phyloP scores from a whole-genome alignment of 441 rosid genomes.

The Lepidium campestre region DNA sequence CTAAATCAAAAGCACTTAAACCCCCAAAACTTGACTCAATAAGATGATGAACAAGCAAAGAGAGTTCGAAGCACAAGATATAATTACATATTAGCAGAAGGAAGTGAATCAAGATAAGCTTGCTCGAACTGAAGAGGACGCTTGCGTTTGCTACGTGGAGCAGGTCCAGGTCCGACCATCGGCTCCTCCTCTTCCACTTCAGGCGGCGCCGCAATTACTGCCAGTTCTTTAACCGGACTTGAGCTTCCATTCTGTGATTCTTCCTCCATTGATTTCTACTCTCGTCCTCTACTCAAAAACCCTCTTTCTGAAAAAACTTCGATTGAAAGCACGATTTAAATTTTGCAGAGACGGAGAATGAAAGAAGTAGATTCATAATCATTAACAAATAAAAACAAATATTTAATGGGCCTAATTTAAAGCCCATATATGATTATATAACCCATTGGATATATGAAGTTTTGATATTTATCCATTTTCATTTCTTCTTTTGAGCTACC shows the following conservation, averaged over 20 bases:
- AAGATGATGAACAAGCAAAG: background rate
- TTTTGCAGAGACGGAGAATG: background rate
- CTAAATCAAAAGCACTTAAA: background rate
- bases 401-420: background rate
- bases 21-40: background rate
- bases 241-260: slow-evolving; percentile 40
- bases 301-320: background rate
- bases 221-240: slow-evolving; percentile 19
- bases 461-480: too few relatives aligned
- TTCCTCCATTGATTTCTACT: slow-evolving; percentile 44
- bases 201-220: slow-evolving; percentile 24
- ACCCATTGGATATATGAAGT: background rate
- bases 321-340: slow-evolving; percentile 9
- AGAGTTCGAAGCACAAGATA: background rate
- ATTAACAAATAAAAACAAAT: background rate
- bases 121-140: slow-evolving; percentile 93
- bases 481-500: too few relatives aligned
- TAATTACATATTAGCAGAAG: slow-evolving; percentile 77
- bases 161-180: slow-evolving; percentile 72
- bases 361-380: background rate
- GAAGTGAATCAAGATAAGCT: slow-evolving; percentile 84
- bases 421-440: background rate
- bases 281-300: background rate
- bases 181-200: slow-evolving; percentile 41
- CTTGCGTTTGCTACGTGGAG: slow-evolving; percentile 58